These are phyloP conservation scores for Paraphaeosphaeria sporulosa DNA, from an alignment of 2,329 filamentous ascomycete species.

Conservation along the genomic window DNA sequence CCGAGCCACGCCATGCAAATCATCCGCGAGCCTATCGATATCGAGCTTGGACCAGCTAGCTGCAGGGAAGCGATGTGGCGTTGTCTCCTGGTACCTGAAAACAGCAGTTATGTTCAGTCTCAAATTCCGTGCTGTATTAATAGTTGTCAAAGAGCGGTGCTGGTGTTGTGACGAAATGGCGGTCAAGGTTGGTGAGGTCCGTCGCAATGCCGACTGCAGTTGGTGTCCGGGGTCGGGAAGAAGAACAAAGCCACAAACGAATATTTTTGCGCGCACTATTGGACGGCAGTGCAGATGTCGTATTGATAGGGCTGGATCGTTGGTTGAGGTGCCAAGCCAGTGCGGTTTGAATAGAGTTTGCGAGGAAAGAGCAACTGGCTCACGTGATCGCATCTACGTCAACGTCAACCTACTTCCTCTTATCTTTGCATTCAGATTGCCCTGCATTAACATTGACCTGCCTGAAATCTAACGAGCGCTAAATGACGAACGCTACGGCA, in stretches of 20 bases:
- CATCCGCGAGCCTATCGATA: conserved; percentile 3
- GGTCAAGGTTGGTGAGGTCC: neutral
- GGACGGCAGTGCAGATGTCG: neutral
- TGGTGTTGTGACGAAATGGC: neutral
- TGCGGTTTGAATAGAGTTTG: neutral
- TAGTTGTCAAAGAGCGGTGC: neutral
- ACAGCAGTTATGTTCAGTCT: neutral
- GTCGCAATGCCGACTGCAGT: neutral
- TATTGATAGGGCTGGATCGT: neutral
- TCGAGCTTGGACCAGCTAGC: neutral
- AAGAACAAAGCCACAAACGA: neutral
- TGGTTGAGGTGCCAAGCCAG: neutral
- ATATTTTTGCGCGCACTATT: neutral
- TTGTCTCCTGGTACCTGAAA: neutral
- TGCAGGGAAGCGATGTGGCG: conserved; percentile 7
- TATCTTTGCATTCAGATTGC: no score
- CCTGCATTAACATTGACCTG: no score
- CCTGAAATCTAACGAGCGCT: no score
- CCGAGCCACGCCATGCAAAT: neutral
- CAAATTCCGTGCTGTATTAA: neutral
- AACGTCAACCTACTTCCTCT: no score
- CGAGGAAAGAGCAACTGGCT: neutral
- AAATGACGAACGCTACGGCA: no score
- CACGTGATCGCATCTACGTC: no score
- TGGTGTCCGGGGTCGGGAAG: neutral